Conservation (phyloP, 2,329 filamentous ascomycete species). For the Phoma sp. region DNA sequence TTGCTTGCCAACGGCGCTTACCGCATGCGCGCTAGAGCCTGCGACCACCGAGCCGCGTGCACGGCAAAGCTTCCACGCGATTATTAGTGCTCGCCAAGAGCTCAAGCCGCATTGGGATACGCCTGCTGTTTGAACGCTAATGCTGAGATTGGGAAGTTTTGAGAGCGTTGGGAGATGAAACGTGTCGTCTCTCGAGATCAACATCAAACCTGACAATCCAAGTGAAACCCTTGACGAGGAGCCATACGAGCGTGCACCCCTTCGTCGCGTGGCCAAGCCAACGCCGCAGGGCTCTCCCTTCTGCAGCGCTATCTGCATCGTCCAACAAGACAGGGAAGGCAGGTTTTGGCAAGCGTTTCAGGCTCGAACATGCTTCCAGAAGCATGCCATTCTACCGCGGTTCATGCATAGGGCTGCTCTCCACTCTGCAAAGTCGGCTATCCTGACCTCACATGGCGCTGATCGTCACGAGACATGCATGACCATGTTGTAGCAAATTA, state of each 20-base stretch:
- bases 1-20: constrained; percentile 14
- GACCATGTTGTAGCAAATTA: constrained; percentile 6
- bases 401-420: constrained; percentile 13
- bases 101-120: constrained; percentile 11
- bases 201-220: constrained; percentile 19
- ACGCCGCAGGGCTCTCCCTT: constrained; percentile 16
- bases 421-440: constrained; percentile 9
- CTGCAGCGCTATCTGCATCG: constrained; percentile 7
- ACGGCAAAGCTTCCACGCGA: constrained; percentile 36
- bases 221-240: constrained; percentile 16
- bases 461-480: constrained; percentile 5
- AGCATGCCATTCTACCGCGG: constrained; percentile 14
- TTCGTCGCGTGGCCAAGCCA: constrained; percentile 17
- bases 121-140: constrained; percentile 17
- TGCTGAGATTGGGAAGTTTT: constrained; percentile 11
- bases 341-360: constrained; percentile 11
- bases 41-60: constrained; percentile 17
- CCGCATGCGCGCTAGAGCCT: constrained; percentile 10
- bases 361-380: constrained; percentile 24
- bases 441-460: constrained; percentile 12
- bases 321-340: constrained; percentile 13
- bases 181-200: constrained; percentile 13
- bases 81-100: constrained; percentile 15
- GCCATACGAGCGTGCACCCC: constrained; percentile 8
- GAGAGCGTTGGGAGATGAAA: constrained; percentile 20